Base-by-base conservation (phyloP, 2,329 filamentous ascomycete genomes). In the Aspergillus phoenicis region DNA sequence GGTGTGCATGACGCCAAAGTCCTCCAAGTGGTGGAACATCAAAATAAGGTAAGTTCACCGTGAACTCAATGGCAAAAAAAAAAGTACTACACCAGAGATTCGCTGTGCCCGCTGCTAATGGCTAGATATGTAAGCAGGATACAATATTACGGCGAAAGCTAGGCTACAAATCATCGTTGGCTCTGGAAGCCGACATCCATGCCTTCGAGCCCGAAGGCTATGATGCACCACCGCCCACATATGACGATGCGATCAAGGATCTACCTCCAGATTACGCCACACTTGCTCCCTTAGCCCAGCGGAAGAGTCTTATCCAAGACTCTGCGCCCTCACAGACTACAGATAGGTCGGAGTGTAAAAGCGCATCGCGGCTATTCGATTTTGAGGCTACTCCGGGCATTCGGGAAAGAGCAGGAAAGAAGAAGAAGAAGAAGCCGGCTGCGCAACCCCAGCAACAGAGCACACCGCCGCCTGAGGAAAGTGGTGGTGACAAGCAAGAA, bases 261-360 rank as follows among this genome's bases (percentile, higher is more conserved):
- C 64, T 74, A 11, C 75, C 75, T 43, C 75, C 75, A 6, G 71
- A 71, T 60, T 77, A 77, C 57, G 64, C 66, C 45, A 58, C 61
- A n/a, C 43, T 70, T 22, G 69, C 72, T 17, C 66, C 65, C 5
- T 57, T 72, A n/a, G 73, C 73, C 13, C 62, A 69, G 43, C 66
- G 62, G 24, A 71, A 68, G 59, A 52, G 56, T 4, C 43, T 62
- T 8, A 28, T 52, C 5, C 20, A 61, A 22, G 54, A 60, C 6
- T 54, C 61, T 6, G 62, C 64, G 6, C 63, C 64, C 0, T 48
- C 53, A 5, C 55, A 41, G 22, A 49, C 48, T 13, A 45, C 48
- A 17, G 53, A 53, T 1, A 64, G 64, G 39, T 36, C 63, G 11
- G 57, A 48, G 8, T 39, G 20, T 6, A 60, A 45, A 28, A 47